Percentiles rank a stretch among this genome's conserved stretches.
Conservation (phyloP, 2,329 filamentous ascomycete genomes). For the Neofusicoccum laricinum region DNA sequence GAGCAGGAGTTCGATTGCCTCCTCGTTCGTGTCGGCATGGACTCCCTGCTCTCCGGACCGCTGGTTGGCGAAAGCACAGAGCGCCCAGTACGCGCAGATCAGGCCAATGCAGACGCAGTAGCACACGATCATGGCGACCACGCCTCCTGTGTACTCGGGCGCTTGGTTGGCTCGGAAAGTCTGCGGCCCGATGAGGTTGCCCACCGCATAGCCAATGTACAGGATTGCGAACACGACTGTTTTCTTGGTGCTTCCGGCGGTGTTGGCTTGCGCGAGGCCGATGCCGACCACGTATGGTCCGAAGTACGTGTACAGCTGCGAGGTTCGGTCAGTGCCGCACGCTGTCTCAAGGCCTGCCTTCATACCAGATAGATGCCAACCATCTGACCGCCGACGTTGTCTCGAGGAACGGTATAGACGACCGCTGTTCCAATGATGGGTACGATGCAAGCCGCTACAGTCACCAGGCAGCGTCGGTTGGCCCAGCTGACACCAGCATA, state of each 20-base stretch:
- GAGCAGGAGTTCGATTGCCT: conserved; percentile 3
- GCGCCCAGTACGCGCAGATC: conserved; percentile 10
- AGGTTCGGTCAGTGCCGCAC: background rate
- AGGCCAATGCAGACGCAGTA: conserved; percentile 14
- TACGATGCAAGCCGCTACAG: conserved; percentile 29
- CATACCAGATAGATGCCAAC: conserved; percentile 36
- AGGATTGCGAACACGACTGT: conserved; percentile 38
- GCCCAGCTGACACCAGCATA: conserved; percentile 30
- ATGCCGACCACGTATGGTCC: conserved; percentile 31
- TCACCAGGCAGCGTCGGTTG: conserved; percentile 30
- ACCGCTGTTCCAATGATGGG: conserved; percentile 31
- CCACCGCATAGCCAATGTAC: conserved; percentile 40
- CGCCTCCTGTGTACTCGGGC: conserved; percentile 35
- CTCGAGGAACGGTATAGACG: conserved; percentile 30
- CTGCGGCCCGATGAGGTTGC: conserved; percentile 44
- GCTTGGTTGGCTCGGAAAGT: conserved; percentile 40
- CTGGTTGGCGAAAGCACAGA: background rate
- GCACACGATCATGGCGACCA: conserved; percentile 12
- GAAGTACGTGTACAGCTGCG: conserved; percentile 39
- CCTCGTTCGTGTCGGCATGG: background rate
- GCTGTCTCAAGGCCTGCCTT: background rate
- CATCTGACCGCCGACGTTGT: conserved; percentile 38
- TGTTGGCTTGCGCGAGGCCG: conserved; percentile 32
- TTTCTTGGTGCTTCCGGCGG: conserved; percentile 42
- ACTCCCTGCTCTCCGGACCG: background rate